Conservation (phyloP, 345 rosid genomes). For the Moringa oleifera region DNA sequence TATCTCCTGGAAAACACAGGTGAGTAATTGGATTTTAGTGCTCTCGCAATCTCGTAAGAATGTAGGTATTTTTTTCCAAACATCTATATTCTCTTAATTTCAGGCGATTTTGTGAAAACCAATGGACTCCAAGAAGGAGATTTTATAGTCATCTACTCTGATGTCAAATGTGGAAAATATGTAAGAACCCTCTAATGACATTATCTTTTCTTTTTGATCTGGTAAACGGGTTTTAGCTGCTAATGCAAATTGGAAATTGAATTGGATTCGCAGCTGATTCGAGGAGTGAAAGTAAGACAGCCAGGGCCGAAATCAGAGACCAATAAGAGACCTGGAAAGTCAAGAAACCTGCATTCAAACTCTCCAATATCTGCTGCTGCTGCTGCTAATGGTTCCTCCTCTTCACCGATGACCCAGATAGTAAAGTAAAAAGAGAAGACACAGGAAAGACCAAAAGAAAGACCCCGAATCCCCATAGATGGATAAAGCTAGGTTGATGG, state of each 20-base stretch:
- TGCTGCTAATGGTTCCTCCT: constrained; percentile 18
- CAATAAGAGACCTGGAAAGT: constrained; percentile 62
- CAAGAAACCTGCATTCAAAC: constrained; percentile 39
- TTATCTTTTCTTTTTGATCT: not conserved
- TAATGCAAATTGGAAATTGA: not conserved
- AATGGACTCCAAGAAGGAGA: constrained; percentile 99
- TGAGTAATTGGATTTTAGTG: constrained; percentile 8
- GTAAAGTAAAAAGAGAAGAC: constrained; percentile 17
- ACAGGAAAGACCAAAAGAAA: not conserved
- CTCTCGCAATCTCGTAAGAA: not conserved
- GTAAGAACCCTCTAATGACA: constrained; percentile 44
- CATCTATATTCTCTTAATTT: not conserved
- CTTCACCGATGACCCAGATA: constrained; percentile 18
- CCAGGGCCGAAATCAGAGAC: constrained; percentile 52
- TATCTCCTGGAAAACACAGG: constrained; percentile 99
- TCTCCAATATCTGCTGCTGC: constrained; percentile 31
- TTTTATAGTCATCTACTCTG: constrained; percentile 95
- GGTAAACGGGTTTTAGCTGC: too few relatives aligned
- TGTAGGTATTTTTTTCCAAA: not conserved
- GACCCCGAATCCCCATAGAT: constrained; percentile 2
- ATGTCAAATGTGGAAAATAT: constrained; percentile 89
- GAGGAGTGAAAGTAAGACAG: constrained; percentile 97
- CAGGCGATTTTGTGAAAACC: constrained; percentile 91
- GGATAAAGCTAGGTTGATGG: too few relatives aligned
- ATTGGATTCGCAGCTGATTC: constrained; percentile 49